Percentiles rank a stretch among this genome's conserved stretches.
These are phyloP conservation scores for Ogataea pilisensis DNA, from an alignment of 805 yeast genomes.

Conservation along the genomic window DNA sequence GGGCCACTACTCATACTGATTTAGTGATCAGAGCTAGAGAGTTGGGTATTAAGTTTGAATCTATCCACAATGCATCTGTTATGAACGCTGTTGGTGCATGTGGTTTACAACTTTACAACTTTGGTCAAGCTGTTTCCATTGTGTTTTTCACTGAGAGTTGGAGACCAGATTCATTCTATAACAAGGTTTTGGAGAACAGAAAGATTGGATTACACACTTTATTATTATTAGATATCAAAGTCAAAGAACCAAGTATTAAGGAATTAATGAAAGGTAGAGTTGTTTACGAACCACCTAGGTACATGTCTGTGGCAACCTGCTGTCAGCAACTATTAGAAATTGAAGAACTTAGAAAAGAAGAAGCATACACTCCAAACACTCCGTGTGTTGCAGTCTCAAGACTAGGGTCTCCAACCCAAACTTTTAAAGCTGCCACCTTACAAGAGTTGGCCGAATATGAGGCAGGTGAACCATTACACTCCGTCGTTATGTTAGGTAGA, in stretches of 20 bases:
- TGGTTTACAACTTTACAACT: constrained; percentile 90
- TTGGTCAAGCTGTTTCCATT: constrained; percentile 95
- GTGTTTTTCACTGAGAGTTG: constrained; percentile 93
- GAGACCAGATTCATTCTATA: constrained; percentile 95
- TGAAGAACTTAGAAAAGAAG: constrained; percentile 70
- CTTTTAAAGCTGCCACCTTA: constrained; percentile 80
- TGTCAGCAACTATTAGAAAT: constrained; percentile 84
- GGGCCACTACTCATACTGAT: constrained; percentile 98
- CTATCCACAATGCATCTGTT: constrained; percentile 92
- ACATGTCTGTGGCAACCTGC: constrained; percentile 89
- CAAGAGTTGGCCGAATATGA: constrained; percentile 75
- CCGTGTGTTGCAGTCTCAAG: constrained; percentile 94
- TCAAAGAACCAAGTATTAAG: constrained; percentile 92
- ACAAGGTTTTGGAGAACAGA: constrained; percentile 84
- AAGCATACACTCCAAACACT: constrained; percentile 79
- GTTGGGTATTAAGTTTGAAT: constrained; percentile 68
- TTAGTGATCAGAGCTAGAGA: constrained; percentile 88
- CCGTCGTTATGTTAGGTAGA: constrained; percentile 86
- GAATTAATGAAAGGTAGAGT: constrained; percentile 90
- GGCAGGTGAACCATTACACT: constrained; percentile 92
- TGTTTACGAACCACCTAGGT: constrained; percentile 95
- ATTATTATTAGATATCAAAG: constrained; percentile 86
- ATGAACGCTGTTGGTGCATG: constrained; percentile 99
- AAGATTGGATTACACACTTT: constrained; percentile 88
- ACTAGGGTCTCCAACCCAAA: constrained; percentile 80